Conservation (phyloP, 768 basidiomycete species). For the Podaxis sp. region DNA sequence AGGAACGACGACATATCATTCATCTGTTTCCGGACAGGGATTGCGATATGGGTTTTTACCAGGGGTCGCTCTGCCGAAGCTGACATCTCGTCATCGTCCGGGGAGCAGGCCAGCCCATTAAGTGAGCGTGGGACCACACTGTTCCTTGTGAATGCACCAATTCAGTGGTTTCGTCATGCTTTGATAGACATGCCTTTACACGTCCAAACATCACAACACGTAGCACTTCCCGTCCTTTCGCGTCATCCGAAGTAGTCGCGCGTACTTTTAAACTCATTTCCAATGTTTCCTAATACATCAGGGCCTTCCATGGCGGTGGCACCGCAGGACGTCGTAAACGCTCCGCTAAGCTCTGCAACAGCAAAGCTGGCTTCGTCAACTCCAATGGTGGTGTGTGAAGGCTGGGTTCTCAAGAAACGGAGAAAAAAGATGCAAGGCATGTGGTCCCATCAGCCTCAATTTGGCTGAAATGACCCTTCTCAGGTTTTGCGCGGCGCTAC, state of each 20-base stretch:
- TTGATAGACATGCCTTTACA: neutral
- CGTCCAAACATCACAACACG: neutral
- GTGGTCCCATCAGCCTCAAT: slow-evolving; percentile 11
- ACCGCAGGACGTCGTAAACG: neutral
- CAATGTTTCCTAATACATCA: neutral
- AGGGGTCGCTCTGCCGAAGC: slow-evolving; percentile 2
- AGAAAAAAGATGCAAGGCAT: slow-evolving; percentile 87
- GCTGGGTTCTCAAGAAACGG: slow-evolving; percentile 87
- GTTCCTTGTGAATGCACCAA: neutral
- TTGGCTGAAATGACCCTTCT: neutral
- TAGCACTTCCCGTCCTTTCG: neutral
- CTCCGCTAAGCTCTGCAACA: slow-evolving; percentile 6
- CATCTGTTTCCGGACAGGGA: neutral
- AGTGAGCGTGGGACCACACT: slow-evolving; percentile 1
- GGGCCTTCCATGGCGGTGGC: neutral
- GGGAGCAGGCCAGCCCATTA: neutral
- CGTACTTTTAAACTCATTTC: neutral
- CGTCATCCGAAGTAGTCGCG: neutral
- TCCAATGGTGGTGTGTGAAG: slow-evolving; percentile 47
- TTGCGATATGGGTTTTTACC: slow-evolving; percentile 4
- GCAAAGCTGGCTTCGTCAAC: neutral
- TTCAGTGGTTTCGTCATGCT: neutral
- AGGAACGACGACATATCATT: neutral
- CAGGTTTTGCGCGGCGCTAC: slow-evolving; percentile 85
- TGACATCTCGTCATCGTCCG: neutral